Base-by-base conservation (phyloP, 805 yeast genomes). In the Yarrowia hollandica region DNA sequence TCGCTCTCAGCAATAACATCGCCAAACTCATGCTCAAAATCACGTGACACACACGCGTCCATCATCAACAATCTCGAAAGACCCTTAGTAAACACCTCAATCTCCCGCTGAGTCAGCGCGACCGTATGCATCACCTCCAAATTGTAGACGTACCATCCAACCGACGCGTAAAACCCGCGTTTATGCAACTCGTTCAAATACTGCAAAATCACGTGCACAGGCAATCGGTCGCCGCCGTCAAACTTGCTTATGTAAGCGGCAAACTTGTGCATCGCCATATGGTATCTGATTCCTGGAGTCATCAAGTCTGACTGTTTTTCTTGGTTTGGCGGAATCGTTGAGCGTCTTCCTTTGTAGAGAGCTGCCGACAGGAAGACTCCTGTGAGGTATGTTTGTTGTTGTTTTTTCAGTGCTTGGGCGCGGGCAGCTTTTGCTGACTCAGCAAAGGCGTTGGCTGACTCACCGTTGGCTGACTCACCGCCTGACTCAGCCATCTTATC, bases 51-150 rank as follows among this genome's bases (percentile, higher is more conserved):
- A 9, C 18, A 44, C 18, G 9, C 4, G 8, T 30, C 35, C n/a
- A 3, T 3, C 8, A 12, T 15, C n/a, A 46, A 6, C 28, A 48
- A 8, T 22, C 39, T 10, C 15, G 21, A n/a, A 12, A 33, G 9
- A 1, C 55, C 55, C 6, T 11, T 5, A 6, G 33, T n/a, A 11
- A 48, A 33, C 22, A 48, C 5, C 11, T 22, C 55, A 2, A 33
- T 21, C 12, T 48, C 55, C 3, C 19, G 14, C 22, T 48, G 39
- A 22, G 39, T 48, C 16, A 48, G 14, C 11, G 55, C 55, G 14
- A 12, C 14, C 2, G n/a, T 11, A 12, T 48, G 55, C 55, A 48
- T 48, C 55, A 48, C 33, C 22, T 48, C 55, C n/a, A 48, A 22
- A 8, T 48, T 48, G 22, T 48, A 48, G 11, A 6, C 19, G 39